phyloP scores from a whole-genome alignment of 345 rosid genomes.

The Cardamine chenopodiifolia region DNA sequence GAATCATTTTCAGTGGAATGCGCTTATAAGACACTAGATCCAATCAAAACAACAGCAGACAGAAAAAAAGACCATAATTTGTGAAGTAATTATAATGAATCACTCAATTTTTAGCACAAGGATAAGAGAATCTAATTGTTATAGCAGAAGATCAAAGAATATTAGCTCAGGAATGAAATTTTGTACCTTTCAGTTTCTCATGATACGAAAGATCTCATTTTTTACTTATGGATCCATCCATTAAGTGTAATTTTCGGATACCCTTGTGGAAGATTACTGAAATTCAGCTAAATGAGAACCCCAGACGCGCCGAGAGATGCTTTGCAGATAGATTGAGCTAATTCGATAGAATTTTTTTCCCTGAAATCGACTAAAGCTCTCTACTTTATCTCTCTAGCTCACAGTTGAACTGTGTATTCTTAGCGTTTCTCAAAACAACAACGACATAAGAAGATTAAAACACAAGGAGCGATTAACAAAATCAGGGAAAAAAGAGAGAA shows the following conservation, averaged over 20 bases:
- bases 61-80: not conserved
- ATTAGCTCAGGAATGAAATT: not conserved
- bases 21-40: not conserved
- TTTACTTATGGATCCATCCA: constrained; percentile 30
- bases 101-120: not conserved
- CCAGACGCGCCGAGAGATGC: not conserved
- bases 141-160: not conserved
- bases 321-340: not conserved
- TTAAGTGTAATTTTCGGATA: not conserved
- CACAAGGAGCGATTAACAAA: not conserved
- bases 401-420: constrained; percentile 2
- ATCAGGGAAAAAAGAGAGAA: not conserved
- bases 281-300: not conserved
- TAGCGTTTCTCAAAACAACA: not conserved
- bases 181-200: constrained; percentile 21
- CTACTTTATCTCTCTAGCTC: constrained; percentile 20
- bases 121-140: not conserved
- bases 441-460: not conserved
- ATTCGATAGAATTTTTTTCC: too few relatives aligned
- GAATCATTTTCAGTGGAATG: not conserved
- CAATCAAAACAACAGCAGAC: not conserved
- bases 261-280: not conserved
- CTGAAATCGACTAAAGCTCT: constrained; percentile 20
- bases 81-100: not conserved
- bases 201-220: constrained; percentile 22